Percentiles rank a stretch among this genome's conserved stretches.
These are phyloP conservation scores for Gamarada debralockiae DNA, from an alignment of 495 filamentous ascomycete species.

Conservation along the genomic window DNA sequence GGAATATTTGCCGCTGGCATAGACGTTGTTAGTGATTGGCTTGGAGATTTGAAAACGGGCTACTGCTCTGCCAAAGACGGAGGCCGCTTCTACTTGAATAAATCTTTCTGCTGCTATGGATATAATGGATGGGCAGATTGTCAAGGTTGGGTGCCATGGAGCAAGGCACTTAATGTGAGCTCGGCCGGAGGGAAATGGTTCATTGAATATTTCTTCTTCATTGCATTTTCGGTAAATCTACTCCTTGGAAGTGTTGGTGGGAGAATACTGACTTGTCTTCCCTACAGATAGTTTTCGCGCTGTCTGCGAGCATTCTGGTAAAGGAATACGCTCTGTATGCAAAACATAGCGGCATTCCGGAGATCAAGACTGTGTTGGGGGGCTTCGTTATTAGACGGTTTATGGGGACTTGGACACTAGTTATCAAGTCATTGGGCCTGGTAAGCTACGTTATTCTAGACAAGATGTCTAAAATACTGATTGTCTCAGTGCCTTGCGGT, in stretches of 20 bases:
- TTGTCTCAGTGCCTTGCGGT: conserved; percentile 75
- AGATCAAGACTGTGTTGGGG: conserved; percentile 95
- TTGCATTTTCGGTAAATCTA: conserved; percentile 67
- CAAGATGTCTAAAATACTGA: conserved; percentile 22
- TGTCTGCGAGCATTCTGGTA: conserved; percentile 74
- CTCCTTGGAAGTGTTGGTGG: not conserved
- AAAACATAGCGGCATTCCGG: conserved; percentile 93
- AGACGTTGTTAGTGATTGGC: conserved; percentile 90
- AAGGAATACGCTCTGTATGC: conserved; percentile 82
- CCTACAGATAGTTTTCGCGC: conserved; percentile 71
- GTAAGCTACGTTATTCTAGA: conserved; percentile 43
- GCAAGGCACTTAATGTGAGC: conserved; percentile 60
- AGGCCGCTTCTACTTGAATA: conserved; percentile 85
- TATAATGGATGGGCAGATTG: conserved; percentile 78
- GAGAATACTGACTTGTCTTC: conserved; percentile 17
- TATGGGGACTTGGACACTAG: conserved; percentile 87
- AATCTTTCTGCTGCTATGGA: conserved; percentile 88
- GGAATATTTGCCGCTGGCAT: conserved; percentile 84
- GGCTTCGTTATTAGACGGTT: conserved; percentile 93
- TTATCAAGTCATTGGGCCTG: conserved; percentile 88
- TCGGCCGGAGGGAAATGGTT: conserved; percentile 69
- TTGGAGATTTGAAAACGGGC: conserved; percentile 91
- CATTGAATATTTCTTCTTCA: conserved; percentile 82
- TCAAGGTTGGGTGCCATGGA: conserved; percentile 82
- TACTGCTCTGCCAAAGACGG: conserved; percentile 77